phyloP scores from a whole-genome alignment of 192 early-diverging fungal genomes.

The Allomyces macrogynus region DNA sequence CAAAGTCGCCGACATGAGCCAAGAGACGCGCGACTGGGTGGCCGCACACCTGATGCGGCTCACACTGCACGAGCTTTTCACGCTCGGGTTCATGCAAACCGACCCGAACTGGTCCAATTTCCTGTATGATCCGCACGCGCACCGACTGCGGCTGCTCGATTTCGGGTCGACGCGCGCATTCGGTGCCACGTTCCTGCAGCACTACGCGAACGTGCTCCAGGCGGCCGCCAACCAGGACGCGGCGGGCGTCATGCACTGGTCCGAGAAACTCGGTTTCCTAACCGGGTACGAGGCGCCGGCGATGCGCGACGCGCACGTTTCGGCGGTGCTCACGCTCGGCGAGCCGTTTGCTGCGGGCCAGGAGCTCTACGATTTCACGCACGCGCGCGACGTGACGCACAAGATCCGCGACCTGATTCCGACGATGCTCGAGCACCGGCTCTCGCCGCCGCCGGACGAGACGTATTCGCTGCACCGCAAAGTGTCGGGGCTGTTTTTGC shows the following conservation, averaged over 20 bases:
- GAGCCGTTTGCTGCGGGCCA: constrained; percentile 45
- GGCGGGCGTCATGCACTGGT: constrained; percentile 52
- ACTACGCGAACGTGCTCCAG: constrained; percentile 53
- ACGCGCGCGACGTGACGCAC: constrained; percentile 53
- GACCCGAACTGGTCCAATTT: constrained; percentile 99
- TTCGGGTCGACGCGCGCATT: constrained; percentile 86
- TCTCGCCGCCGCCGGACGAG: constrained; percentile 96
- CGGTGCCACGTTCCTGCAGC: constrained; percentile 42
- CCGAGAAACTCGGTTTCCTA: constrained; percentile 65
- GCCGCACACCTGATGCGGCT: constrained; percentile 55
- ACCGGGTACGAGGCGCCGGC: constrained; percentile 79
- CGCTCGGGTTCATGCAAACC: constrained; percentile 93
- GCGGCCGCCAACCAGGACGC: constrained; percentile 51
- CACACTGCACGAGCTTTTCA: constrained; percentile 74
- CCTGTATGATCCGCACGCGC: constrained; percentile 47
- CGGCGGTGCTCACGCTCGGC: constrained; percentile 66
- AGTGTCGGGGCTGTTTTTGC: constrained; percentile 73
- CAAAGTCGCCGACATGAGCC: constrained; percentile 28
- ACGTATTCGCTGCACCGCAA: constrained; percentile 90
- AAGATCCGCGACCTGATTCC: constrained; percentile 76
- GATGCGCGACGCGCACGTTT: constrained; percentile 72
- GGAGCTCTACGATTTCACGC: constrained; percentile 54
- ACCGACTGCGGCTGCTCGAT: constrained; percentile 64
- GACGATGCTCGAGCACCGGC: constrained; percentile 74
- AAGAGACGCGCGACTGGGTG: constrained; percentile 38